Evolutionary conservation across 495 filamentous ascomycete species (phyloP), one percentile per base, ranked within the genome.

Genomic region (Xylaria intraflava): DNA sequence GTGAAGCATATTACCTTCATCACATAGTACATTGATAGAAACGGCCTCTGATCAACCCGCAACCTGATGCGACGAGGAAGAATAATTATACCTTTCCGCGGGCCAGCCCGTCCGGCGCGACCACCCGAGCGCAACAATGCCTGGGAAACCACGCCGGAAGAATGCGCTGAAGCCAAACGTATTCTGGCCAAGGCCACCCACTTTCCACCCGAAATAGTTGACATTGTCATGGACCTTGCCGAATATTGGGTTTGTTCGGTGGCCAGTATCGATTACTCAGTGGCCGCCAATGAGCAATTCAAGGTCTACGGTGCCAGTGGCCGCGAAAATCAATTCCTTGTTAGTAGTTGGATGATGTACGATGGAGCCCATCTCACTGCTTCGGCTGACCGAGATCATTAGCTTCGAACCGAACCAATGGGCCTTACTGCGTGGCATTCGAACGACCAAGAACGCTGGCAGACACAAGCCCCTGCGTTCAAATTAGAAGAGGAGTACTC

Each of bases 211-310:
- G 86, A 90, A 53, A 60, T 90, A 19, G 62, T 87, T n/a, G 83
- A 89, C 65, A 65, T 71, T 46, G 81, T 90, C 30, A 60, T 87
- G 47, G 86, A 88, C 60, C 64, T 69, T 35, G 85, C 85, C 19
- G 85, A 88, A 65, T 89, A 89, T 61, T 90, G 86, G 86, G 77
- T 79, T 0, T 74, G 78, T 49, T 72, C 74, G 0, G 66, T 71
- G 3, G 62, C 65, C 5, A 56, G 59, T 30, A 30, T 65, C 11
- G 50, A 60, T 29, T 69, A 51, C 49, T 40, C 47, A 6, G 31
- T 48, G 24, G 39, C 39, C 11, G 22, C 31, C 1, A 45, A 51
- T 9, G 35, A 30, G 3, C 42, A 51, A 1, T 52, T 64, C 4
- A 16, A 30, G 3, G 57, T 66, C 20, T 14, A 38, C 5, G 63